Percentiles rank a stretch among this genome's conserved stretches.
phyloP scores from a whole-genome alignment of 352 stramenopile genomes.

The Aphanomyces cochlioides region DNA sequence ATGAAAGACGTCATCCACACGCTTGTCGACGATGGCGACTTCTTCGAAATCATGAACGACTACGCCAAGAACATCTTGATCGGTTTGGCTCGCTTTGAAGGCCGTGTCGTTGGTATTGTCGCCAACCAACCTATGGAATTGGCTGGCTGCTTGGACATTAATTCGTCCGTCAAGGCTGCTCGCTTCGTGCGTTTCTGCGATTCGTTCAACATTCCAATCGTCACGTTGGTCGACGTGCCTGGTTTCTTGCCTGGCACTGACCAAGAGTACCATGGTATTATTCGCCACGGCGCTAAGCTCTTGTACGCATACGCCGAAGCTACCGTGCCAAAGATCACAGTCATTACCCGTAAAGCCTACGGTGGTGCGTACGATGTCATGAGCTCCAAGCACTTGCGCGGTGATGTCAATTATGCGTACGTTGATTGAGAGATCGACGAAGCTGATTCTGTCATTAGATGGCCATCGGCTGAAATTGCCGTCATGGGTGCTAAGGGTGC shows the following conservation, averaged over 20 bases:
- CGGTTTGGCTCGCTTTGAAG: constrained; percentile 95
- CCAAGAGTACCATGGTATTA: constrained; percentile 92
- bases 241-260: constrained; percentile 96
- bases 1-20: constrained; percentile 96
- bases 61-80: constrained; percentile 98
- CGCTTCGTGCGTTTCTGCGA: constrained; percentile 98
- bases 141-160: constrained; percentile 97
- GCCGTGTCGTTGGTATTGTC: constrained; percentile 94
- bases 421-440: constrained; percentile 28
- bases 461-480: constrained; percentile 73
- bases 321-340: constrained; percentile 97
- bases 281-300: constrained; percentile 96
- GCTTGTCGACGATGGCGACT: constrained; percentile 92
- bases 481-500: constrained; percentile 95
- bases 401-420: constrained; percentile 96
- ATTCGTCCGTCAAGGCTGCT: constrained; percentile 95
- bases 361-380: constrained; percentile 99
- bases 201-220: constrained; percentile 97
- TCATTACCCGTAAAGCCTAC: constrained; percentile 99
- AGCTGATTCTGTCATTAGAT: constrained; percentile 34
- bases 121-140: constrained; percentile 97
- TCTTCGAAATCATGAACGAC: constrained; percentile 97
- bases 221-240: constrained; percentile 98
- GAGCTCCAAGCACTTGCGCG: constrained; percentile 96
- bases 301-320: constrained; percentile 98